Conservation (phyloP, 164 flowering plant genomes). For the Vitis amurensis region DNA sequence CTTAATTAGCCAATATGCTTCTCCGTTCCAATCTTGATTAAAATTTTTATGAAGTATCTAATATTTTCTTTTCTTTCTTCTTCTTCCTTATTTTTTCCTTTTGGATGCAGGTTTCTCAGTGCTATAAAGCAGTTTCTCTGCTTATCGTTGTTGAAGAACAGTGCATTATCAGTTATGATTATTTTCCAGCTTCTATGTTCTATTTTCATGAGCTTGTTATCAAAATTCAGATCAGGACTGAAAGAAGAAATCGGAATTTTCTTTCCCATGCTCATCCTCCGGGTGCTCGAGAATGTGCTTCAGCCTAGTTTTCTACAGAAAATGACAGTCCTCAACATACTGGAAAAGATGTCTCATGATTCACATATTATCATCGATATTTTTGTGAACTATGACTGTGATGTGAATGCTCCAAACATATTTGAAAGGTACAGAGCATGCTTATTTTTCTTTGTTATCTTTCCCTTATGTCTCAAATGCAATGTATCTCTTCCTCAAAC, state of each 20-base stretch:
- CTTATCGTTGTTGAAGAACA: slow-evolving; percentile 93
- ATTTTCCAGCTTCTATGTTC: slow-evolving; percentile 95
- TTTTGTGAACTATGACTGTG: slow-evolving; percentile 98
- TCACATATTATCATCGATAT: slow-evolving; percentile 78
- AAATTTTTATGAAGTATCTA: too few relatives aligned
- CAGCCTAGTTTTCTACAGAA: slow-evolving; percentile 98
- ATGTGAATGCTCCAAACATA: slow-evolving; percentile 93
- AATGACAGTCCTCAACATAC: slow-evolving; percentile 85
- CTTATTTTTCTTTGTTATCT: background rate
- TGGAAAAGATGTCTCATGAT: slow-evolving; percentile 85
- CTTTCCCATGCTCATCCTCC: slow-evolving; percentile 93
- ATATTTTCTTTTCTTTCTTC: too few relatives aligned
- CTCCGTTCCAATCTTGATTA: too few relatives aligned
- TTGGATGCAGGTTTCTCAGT: slow-evolving; percentile 41
- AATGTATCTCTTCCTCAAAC: background rate
- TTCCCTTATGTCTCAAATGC: background rate
- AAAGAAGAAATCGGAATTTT: slow-evolving; percentile 94
- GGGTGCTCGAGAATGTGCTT: slow-evolving; percentile 96
- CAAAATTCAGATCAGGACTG: slow-evolving; percentile 83
- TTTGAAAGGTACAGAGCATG: slow-evolving; percentile 76
- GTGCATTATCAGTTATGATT: slow-evolving; percentile 96
- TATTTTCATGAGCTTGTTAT: slow-evolving; percentile 68
- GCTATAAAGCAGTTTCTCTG: slow-evolving; percentile 88
- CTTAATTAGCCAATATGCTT: too few relatives aligned
- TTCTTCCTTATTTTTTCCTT: too few relatives aligned